Evolutionary conservation across 2,329 filamentous ascomycete species (phyloP), one percentile per base, ranked within the genome.

Genomic region (Aspergillus sp.): DNA sequence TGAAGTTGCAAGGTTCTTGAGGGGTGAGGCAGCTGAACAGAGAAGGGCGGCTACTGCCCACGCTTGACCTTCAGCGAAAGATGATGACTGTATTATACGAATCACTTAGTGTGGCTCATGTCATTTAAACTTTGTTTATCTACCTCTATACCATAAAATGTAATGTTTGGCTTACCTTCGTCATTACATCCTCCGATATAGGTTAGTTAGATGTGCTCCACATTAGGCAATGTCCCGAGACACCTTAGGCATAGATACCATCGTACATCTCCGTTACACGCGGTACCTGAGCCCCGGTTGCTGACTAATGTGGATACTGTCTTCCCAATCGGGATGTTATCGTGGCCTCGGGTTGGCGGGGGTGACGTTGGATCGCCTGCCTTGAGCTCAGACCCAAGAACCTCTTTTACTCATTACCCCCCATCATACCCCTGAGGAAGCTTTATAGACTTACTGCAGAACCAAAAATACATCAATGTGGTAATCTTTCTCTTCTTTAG

Each of bases 1-100:
- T 57, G 82, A 84, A 60, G 76, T 86, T 30, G 78, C 71, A 5
- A 76, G 82, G 36, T 79, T 84, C 64, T 67, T 87, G 61, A 79
- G 84, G 62, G 82, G 77, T 6, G 82, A 84, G 64, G 84, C 85
- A 57, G 85, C 83, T 2, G 83, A 86, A 66, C 70, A 72, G 60
- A 78, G 82, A 66, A 68, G 65, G 54, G 44, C 5, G 32, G 48
- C 54, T 17, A 41, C 50, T 7, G 17, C 30, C 36, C 41, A 58
- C 21, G 15, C 47, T 21, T 41, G 30, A 21, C 54, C 21, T 39
- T 42, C 11, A 21, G 15, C 19, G 30, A 25, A 42, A 13, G 32
- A 36, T 36, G 32, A 36, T 11, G 32, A 15, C 10, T 60, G 21
- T 55, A 47, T 56, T n/a, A 50, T 25, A 27, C 13, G 10, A 32